Base-by-base conservation (phyloP, 257 asterid species). In the Przewalskia tangutica region DNA sequence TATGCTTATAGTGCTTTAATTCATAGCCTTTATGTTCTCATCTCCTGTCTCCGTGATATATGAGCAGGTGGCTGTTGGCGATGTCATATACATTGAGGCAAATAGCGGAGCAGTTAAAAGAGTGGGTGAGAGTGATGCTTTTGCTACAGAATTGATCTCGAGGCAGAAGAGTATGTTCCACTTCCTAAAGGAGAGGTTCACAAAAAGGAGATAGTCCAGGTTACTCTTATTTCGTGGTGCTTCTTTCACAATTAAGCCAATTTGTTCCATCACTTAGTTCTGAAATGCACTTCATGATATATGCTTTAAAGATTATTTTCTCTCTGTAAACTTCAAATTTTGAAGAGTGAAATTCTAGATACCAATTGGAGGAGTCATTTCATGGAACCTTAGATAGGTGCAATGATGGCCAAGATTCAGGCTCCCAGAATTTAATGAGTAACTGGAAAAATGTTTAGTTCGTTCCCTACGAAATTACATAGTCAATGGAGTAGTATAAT, bases 171-270 rank as follows among this genome's bases (percentile, higher is more conserved):
- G 86, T 92, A 95, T 87, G 98, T 95, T 70, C 97, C 98, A 56
- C 93, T 95, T 83, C 98, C 98, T 64, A 92, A 95, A 89, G 98
- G 97, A 83, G 98, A 93, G 90, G 98, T 95, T 89, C 97, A 95
- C 87, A 93, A 93, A 89, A 95, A 95, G 84, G 98, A 95, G 86
- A 93, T 95, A 66, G 98, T 95, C 8, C 98, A 95, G 98, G 98
- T 93, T 32, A 56, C 86, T 77, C 34, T 51, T 17, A 51, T 10
- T 51, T 51, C 56, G 3, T 51, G 17, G 56, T 11, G 56, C 56
- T 51, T 51, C 16, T 10, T 9, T 51, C 56, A 51, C 56, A 51
- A 51, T 8, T 51, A 51, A 51, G 56, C 16, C 16, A 51, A 12
- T 51, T 51, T 51, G 56, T 4, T 51, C 16, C 11, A 51, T 51